Evolutionary conservation across 192 early-diverging fungal species (phyloP).

Genomic region (Ambispora gerdemannii): DNA sequence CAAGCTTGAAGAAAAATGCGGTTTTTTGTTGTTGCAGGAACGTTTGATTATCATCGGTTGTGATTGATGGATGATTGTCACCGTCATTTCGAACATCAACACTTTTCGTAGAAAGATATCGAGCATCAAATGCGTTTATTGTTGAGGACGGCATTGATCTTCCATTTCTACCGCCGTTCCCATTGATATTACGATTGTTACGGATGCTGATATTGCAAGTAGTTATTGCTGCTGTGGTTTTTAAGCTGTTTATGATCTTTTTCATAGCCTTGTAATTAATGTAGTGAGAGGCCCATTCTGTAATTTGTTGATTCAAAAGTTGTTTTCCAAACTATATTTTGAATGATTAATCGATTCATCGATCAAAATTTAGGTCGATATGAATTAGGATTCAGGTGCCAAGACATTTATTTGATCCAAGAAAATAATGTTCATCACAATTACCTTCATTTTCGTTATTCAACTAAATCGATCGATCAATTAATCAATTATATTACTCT

Average conservation of each 20-base stretch:
- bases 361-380: too few species aligned
- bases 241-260: constrained; percentile 86
- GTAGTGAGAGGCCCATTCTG: constrained; percentile 92
- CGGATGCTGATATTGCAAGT: too few species aligned
- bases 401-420: too few species aligned
- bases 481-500: too few species aligned
- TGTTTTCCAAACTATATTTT: constrained; percentile 99
- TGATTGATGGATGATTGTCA: constrained; percentile 34
- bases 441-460: too few species aligned
- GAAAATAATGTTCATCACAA: too few species aligned
- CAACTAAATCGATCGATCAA: too few species aligned
- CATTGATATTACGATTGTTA: too few species aligned
- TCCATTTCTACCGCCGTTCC: too few species aligned
- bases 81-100: constrained; percentile 43
- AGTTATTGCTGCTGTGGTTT: constrained; percentile 22
- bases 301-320: constrained; percentile 85
- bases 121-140: constrained; percentile 8
- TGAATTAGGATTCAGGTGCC: too few species aligned
- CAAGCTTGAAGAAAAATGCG: constrained; percentile 96
- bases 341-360: too few species aligned
- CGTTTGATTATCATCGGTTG: constrained; percentile 48
- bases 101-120: constrained; percentile 6
- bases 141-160: constrained; percentile 13
- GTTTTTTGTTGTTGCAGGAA: constrained; percentile 85
- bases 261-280: constrained; percentile 98